Evolutionary conservation across 2,329 filamentous ascomycete species (phyloP), one percentile per base, ranked within the genome.

Genomic region (Aspergillus tubingensis): DNA sequence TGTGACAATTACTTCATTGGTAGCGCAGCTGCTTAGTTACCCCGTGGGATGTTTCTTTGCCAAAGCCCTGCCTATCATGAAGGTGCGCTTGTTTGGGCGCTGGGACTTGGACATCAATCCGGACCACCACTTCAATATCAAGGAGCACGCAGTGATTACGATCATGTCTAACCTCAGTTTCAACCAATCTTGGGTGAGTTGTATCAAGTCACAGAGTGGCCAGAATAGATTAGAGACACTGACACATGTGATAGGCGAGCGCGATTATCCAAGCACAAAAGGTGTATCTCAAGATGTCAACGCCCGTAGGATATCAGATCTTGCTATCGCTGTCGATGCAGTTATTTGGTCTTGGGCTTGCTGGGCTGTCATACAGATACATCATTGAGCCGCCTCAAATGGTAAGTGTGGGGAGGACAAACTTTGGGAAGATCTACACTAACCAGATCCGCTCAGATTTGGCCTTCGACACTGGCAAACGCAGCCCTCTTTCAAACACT

Each of bases 151-250:
- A 1, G 63, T 81, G 17, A 74, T 80, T 19, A 78, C 78, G 25
- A 78, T 81, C 63, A 81, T 82, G 79, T 76, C 74, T 44, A 82
- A 82, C 57, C 75, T 81, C 15, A 77, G 76, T 11, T 81, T 81
- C 63, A 79, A 77, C 5, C 78, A 64, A 25, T 68, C 66, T 25
- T 68, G 66, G 66, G 62, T 65, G 39, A 25, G 50, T 57, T 23
- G 27, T 30, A 3, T 27, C 21, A 8, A n/a, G 8, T 25, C 1
- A 10, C 2, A 19, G 7, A 23, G 10, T 13, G 32, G 23, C 23
- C 11, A 8, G 21, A 8, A 2, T 43, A 1, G 8, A 17, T 11
- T 15, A 2, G 10, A 7, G 21, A 15, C 2, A n/a, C 51, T 61
- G 36, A 63, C 43, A 25, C 5, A 5, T 15, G 32, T 11, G 74